Conservation (phyloP, 305 asterid species). For the Solanum hybrid region DNA sequence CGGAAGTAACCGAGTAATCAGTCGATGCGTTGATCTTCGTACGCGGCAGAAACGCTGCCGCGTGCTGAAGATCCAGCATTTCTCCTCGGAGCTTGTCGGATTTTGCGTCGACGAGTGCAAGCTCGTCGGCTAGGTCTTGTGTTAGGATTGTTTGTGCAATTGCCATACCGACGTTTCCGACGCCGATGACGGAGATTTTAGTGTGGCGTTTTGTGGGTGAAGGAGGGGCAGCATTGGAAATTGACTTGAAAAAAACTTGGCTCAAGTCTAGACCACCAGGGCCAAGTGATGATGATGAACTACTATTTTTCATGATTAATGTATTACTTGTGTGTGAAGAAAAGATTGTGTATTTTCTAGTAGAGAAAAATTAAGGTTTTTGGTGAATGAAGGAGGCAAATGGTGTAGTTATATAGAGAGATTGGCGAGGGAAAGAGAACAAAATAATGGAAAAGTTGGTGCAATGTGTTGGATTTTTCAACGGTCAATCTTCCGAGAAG, state of each 20-base stretch:
- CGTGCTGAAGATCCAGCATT: slow-evolving; percentile 83
- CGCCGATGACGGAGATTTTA: slow-evolving; percentile 76
- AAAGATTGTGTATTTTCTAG: not conserved
- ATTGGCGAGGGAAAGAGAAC: not conserved
- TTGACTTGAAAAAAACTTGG: slow-evolving; percentile 52
- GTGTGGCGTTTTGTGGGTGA: slow-evolving; percentile 48
- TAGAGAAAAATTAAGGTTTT: not conserved
- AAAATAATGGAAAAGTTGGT: not conserved
- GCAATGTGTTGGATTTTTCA: not conserved
- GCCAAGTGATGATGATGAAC: slow-evolving; percentile 53
- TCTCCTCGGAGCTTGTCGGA: slow-evolving; percentile 76
- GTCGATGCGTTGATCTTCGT: slow-evolving; percentile 55
- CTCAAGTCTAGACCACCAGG: slow-evolving; percentile 72
- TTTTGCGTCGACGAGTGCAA: slow-evolving; percentile 62
- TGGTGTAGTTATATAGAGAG: slow-evolving; percentile 2
- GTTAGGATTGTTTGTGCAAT: slow-evolving; percentile 88
- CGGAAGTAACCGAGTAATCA: slow-evolving; percentile 50
- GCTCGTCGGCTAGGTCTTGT: slow-evolving; percentile 72
- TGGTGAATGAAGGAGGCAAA: not conserved
- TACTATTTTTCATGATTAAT: slow-evolving; percentile 38
- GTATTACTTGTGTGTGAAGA: not conserved
- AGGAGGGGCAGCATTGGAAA: slow-evolving; percentile 33
- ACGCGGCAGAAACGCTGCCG: slow-evolving; percentile 84
- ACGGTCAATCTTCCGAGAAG: slow-evolving; percentile 9
- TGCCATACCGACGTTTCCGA: slow-evolving; percentile 94